phyloP scores from a whole-genome alignment of 2,329 filamentous ascomycete genomes.

The Talaromyces sp. region DNA sequence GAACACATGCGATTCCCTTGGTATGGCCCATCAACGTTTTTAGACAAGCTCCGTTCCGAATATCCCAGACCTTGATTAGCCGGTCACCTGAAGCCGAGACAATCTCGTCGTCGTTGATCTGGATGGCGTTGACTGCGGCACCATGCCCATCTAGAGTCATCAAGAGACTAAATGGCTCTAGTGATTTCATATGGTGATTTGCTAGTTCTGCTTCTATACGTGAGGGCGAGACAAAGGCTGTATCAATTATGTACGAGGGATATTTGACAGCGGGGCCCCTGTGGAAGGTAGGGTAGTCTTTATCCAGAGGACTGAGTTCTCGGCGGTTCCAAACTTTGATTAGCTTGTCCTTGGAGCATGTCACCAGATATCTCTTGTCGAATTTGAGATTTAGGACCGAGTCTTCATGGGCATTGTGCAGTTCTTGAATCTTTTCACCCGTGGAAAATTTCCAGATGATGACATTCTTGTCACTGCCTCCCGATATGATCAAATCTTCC shows the following conservation, averaged over 20 bases:
- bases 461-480: constrained; percentile 85
- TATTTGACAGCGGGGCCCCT: constrained; percentile 41
- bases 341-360: constrained; percentile 93
- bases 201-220: constrained; percentile 40
- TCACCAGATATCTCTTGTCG: constrained; percentile 85
- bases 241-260: constrained; percentile 53
- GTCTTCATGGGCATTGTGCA: constrained; percentile 75
- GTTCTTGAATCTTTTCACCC: constrained; percentile 71
- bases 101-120: constrained; percentile 78
- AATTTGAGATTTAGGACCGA: constrained; percentile 93
- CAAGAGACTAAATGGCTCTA: constrained; percentile 70
- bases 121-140: constrained; percentile 93
- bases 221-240: constrained; percentile 37
- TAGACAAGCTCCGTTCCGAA: constrained; percentile 69
- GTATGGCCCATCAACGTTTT: constrained; percentile 80
- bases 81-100: constrained; percentile 94
- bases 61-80: constrained; percentile 91
- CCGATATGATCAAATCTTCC: constrained; percentile 90
- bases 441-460: constrained; percentile 94
- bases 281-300: constrained; percentile 42
- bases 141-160: constrained; percentile 77
- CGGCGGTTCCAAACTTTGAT: constrained; percentile 94
- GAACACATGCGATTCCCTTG: constrained; percentile 96
- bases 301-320: constrained; percentile 50
- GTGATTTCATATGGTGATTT: constrained; percentile 34